Conservation (phyloP, 257 asterid genomes). For the Craterostigma plantagineum region DNA sequence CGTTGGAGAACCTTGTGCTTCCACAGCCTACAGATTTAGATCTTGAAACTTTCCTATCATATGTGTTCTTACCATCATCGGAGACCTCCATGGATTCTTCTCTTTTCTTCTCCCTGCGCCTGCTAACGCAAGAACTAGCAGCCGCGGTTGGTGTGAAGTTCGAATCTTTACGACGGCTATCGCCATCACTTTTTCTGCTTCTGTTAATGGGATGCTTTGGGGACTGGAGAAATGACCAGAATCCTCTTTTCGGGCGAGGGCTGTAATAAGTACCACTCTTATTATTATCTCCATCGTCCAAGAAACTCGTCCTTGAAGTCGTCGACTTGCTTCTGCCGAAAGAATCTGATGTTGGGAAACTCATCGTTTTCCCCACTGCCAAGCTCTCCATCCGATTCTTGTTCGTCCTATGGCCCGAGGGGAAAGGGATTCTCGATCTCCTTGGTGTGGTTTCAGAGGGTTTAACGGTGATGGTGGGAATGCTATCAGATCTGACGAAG, state of each 20-base stretch:
- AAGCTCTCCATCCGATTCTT: slow-evolving; percentile 15
- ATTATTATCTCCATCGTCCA: slow-evolving; percentile 17
- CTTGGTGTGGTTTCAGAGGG: slow-evolving; percentile 10
- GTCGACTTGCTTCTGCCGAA: slow-evolving; percentile 70
- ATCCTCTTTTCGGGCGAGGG: slow-evolving; percentile 26
- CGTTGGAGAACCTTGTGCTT: slow-evolving; percentile 46
- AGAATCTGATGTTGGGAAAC: background rate
- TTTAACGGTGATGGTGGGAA: slow-evolving; percentile 8
- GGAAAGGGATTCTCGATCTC: slow-evolving; percentile 31
- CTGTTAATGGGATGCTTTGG: slow-evolving; percentile 20
- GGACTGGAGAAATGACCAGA: slow-evolving; percentile 71
- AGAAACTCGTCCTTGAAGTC: slow-evolving; percentile 32
- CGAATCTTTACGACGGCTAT: slow-evolving; percentile 21
- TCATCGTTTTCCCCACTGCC: no score
- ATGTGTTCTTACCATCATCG: slow-evolving; percentile 22
- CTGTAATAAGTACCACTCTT: slow-evolving; percentile 11
- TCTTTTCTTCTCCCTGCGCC: slow-evolving; percentile 23
- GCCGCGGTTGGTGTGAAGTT: slow-evolving; percentile 25
- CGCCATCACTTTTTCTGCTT: slow-evolving; percentile 10
- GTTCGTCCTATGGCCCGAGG: slow-evolving; percentile 23
- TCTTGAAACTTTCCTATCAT: slow-evolving; percentile 34
- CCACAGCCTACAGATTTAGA: slow-evolving; percentile 68
- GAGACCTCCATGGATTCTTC: slow-evolving; percentile 30
- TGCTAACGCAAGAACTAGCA: slow-evolving; percentile 12
- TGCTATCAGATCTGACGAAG: slow-evolving; percentile 56